phyloP scores from a whole-genome alignment of 352 stramenopile genomes.

The Pythium sukuiense region DNA sequence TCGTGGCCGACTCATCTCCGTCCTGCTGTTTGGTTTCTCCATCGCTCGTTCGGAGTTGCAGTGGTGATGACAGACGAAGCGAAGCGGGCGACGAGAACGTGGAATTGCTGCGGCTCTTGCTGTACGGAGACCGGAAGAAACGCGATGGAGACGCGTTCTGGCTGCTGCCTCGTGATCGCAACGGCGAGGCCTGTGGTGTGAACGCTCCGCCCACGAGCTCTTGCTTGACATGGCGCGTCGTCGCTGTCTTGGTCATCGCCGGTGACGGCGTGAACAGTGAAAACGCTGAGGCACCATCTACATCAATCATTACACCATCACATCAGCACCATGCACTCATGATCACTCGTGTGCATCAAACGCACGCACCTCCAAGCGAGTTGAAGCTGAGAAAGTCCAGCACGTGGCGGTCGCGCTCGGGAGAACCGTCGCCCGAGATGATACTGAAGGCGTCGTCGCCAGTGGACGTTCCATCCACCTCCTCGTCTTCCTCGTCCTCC shows the following conservation, averaged over 20 bases:
- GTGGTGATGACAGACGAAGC: slow-evolving; percentile 5
- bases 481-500: slow-evolving; percentile 27
- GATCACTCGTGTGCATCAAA: neutral
- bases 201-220: slow-evolving; percentile 14
- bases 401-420: slow-evolving; percentile 27
- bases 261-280: slow-evolving; percentile 60
- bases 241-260: slow-evolving; percentile 22
- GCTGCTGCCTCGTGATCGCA: slow-evolving; percentile 1
- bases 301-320: neutral
- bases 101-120: slow-evolving; percentile 17
- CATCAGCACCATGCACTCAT: neutral
- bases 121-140: slow-evolving; percentile 75
- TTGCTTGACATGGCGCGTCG: slow-evolving; percentile 10
- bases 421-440: slow-evolving; percentile 44
- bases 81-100: slow-evolving; percentile 7
- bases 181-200: slow-evolving; percentile 18
- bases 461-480: slow-evolving; percentile 25
- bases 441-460: slow-evolving; percentile 46
- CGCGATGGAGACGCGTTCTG: slow-evolving; percentile 53
- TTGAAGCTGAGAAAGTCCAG: slow-evolving; percentile 50
- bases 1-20: slow-evolving; percentile 11
- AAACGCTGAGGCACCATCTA: slow-evolving; percentile 32
- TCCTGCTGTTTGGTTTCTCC: neutral
- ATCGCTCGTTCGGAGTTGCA: neutral
- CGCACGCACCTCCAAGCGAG: slow-evolving; percentile 26